Conservation (phyloP, 2,329 filamentous ascomycete species). For the Teratosphaeria gauchensis region DNA sequence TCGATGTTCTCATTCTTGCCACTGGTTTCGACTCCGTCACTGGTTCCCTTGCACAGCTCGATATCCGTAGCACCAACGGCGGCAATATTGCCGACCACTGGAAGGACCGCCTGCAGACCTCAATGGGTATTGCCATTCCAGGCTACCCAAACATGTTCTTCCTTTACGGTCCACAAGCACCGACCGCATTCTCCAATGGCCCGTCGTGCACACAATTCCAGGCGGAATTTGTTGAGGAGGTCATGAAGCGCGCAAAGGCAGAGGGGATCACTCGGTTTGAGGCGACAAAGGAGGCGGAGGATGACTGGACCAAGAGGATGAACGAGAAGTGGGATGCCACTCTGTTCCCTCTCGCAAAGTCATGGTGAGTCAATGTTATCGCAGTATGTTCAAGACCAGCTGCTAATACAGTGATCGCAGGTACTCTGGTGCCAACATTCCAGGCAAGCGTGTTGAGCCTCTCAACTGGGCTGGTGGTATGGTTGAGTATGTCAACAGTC, state of each 20-base stretch:
- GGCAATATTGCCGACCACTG: conserved; percentile 35
- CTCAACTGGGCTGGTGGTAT: conserved; percentile 35
- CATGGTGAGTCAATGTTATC: background rate
- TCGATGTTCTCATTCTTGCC: conserved; percentile 35
- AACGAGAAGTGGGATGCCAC: conserved; percentile 21
- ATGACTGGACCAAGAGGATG: conserved; percentile 29
- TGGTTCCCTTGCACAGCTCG: conserved; percentile 28
- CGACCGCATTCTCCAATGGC: conserved; percentile 38
- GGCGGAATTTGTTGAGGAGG: conserved; percentile 36
- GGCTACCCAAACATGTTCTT: conserved; percentile 30
- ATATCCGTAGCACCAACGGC: conserved; percentile 25
- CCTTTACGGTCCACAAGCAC: conserved; percentile 38
- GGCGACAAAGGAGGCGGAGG: conserved; percentile 32
- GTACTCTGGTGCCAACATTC: conserved; percentile 35
- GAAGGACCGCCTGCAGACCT: conserved; percentile 32
- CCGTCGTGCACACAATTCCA: conserved; percentile 36
- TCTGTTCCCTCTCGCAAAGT: conserved; percentile 14
- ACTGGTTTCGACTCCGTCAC: conserved; percentile 36
- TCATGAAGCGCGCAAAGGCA: conserved; percentile 25
- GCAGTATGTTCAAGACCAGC: background rate
- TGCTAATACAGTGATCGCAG: conserved; percentile 3
- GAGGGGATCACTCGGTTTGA: conserved; percentile 32
- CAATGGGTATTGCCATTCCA: conserved; percentile 29
- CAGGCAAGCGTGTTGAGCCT: conserved; percentile 37
- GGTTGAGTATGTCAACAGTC: conserved; percentile 14